These are phyloP conservation scores for Lachancea thermotolerans DNA, from an alignment of 805 yeast genomes.

Conservation along the genomic window DNA sequence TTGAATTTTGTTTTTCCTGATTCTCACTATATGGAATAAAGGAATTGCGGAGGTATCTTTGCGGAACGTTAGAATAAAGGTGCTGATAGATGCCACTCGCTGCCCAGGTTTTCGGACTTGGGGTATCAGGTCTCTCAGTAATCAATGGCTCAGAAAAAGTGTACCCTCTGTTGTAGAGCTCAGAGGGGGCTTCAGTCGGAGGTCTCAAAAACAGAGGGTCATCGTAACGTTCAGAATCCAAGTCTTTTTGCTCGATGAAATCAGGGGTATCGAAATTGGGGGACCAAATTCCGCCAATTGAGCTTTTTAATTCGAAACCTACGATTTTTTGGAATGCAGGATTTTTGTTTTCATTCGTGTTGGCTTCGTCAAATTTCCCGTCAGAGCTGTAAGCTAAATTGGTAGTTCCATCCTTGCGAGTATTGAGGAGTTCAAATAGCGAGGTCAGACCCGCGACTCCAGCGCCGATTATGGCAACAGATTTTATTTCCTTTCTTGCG, in stretches of 20 bases:
- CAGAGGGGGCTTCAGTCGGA: constrained; percentile 8
- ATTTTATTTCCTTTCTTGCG: not conserved
- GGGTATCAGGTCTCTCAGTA: not conserved
- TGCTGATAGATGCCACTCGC: constrained; percentile 16
- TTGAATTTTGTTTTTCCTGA: not conserved
- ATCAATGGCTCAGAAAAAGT: constrained; percentile 7
- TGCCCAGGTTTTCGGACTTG: constrained; percentile 7
- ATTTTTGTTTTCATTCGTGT: constrained; percentile 12
- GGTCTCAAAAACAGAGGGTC: constrained; percentile 32
- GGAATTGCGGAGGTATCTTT: constrained; percentile 15
- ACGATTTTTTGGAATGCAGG: constrained; percentile 33
- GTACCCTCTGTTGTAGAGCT: constrained; percentile 12
- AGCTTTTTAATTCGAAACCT: constrained; percentile 38
- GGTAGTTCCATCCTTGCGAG: constrained; percentile 26
- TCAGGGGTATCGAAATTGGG: constrained; percentile 17
- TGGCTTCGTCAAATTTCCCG: constrained; percentile 10
- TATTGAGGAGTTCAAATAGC: constrained; percentile 29
- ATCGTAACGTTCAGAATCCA: constrained; percentile 29
- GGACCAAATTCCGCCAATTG: constrained; percentile 42
- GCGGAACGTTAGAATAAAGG: constrained; percentile 16
- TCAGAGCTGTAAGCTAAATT: constrained; percentile 15
- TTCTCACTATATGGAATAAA: constrained; percentile 12
- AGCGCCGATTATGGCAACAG: constrained; percentile 36
- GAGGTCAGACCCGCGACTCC: constrained; percentile 39
- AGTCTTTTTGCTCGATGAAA: constrained; percentile 22